Conservation (phyloP, 2,329 filamentous ascomycete genomes). For the Leptographium procerum region DNA sequence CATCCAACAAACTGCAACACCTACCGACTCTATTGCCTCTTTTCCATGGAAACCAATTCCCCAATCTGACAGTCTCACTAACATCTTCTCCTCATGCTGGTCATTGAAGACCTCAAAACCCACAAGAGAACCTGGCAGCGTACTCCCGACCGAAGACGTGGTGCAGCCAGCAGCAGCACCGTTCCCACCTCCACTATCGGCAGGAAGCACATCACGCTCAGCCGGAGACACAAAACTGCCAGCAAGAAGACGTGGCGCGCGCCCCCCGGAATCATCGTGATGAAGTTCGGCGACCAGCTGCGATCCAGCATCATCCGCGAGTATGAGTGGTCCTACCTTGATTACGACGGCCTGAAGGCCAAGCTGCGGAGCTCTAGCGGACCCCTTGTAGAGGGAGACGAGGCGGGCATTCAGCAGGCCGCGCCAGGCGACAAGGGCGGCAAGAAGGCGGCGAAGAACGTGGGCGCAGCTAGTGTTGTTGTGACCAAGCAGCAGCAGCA, state of each 20-base stretch:
- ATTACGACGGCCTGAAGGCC: conserved; percentile 86
- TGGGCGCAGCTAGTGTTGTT: conserved; percentile 16
- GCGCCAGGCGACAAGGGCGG: conserved; percentile 13
- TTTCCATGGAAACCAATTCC: neutral
- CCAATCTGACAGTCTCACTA: neutral
- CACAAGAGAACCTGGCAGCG: conserved; percentile 28
- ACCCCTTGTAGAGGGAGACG: conserved; percentile 20
- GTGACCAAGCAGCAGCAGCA: neutral
- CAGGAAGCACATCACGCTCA: neutral
- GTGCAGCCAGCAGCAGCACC: conserved; percentile 1
- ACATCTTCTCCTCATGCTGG: conserved; percentile 30
- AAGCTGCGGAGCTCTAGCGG: conserved; percentile 68
- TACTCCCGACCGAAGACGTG: conserved; percentile 16
- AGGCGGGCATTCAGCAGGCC: conserved; percentile 26
- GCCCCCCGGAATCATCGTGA: conserved; percentile 44
- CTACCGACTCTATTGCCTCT: neutral
- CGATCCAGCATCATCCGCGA: conserved; percentile 92
- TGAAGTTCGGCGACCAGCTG: conserved; percentile 93
- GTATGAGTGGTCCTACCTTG: conserved; percentile 97
- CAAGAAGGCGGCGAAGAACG: conserved; percentile 19
- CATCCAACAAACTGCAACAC: neutral
- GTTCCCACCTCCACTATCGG: neutral
- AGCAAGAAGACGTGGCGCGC: conserved; percentile 22
- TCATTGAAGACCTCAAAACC: conserved; percentile 37
- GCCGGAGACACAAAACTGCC: neutral